A percentile compares a stretch with the other conserved stretches of the same genome.
Conservation (phyloP, 169 alveolate genomes). For the Cryptosporidium viatorum region DNA sequence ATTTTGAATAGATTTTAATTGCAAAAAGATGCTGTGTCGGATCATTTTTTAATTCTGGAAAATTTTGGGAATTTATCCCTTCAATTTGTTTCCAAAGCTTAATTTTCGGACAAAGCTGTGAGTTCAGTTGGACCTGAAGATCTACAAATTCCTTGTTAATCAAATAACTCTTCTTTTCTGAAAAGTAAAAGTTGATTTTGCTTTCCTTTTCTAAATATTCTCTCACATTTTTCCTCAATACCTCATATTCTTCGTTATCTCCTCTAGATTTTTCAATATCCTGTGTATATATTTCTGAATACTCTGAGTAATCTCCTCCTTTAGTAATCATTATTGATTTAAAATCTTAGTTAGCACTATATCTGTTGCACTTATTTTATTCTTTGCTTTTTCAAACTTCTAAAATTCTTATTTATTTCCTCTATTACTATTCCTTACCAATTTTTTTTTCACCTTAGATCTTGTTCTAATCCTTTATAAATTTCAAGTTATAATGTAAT, state of each 20-base stretch:
- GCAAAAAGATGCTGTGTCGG: slow-evolving; percentile 18
- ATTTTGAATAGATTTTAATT: slow-evolving; percentile 37
- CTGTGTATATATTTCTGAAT: slow-evolving; percentile 8
- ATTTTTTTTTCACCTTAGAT: neutral
- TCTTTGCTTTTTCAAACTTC: neutral
- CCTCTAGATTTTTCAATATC: neutral
- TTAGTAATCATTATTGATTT: neutral
- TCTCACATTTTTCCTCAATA: neutral
- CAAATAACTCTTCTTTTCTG: neutral
- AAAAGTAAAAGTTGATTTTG: neutral
- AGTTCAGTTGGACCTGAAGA: slow-evolving; percentile 39
- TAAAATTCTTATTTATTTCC: neutral
- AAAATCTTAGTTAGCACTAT: neutral
- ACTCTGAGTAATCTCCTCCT: slow-evolving; percentile 33
- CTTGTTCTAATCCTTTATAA: too few species aligned
- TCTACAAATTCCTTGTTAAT: slow-evolving; percentile 20
- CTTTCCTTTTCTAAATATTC: slow-evolving; percentile 1
- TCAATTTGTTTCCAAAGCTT: slow-evolving; percentile 29
- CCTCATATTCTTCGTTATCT: neutral
- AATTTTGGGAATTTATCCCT: neutral
- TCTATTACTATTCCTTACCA: neutral
- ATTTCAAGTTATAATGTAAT: too few species aligned
- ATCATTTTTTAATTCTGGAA: neutral
- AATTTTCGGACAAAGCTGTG: slow-evolving; percentile 31
- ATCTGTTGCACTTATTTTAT: neutral